These are phyloP conservation scores for Tilletia setariae DNA, from an alignment of 1,284 basidiomycete genomes.

Conservation along the genomic window DNA sequence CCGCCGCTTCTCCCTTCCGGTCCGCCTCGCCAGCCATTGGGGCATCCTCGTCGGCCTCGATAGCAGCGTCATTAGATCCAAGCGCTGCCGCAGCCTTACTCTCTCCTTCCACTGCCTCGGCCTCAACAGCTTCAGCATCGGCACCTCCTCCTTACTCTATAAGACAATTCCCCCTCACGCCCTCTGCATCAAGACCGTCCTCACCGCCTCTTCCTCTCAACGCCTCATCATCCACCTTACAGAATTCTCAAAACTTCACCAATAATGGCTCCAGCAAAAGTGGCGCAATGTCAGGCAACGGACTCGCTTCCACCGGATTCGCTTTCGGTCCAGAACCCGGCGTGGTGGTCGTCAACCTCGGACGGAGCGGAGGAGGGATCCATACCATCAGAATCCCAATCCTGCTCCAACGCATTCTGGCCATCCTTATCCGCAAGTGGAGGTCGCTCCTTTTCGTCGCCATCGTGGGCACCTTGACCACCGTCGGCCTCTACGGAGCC, in stretches of 20 bases:
- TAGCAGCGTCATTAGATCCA: neutral
- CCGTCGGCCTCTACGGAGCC: conserved; percentile 46
- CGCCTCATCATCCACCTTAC: neutral
- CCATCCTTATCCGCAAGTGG: conserved; percentile 43
- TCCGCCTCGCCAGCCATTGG: neutral
- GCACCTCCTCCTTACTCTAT: conserved; percentile 45
- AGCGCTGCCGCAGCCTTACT: neutral
- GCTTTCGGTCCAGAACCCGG: conserved; percentile 26
- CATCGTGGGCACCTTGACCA: conserved; percentile 39
- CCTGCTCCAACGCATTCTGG: conserved; percentile 32
- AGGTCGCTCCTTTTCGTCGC: conserved; percentile 46
- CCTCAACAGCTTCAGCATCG: neutral
- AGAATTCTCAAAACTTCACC: neutral
- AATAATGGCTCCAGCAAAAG: conserved; percentile 20
- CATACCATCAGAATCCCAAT: conserved; percentile 40
- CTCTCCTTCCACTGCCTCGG: no score
- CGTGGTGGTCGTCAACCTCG: conserved; percentile 44
- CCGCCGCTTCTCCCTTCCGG: neutral
- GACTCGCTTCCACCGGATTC: conserved; percentile 30
- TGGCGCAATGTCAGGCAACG: conserved; percentile 15
- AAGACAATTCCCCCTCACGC: conserved; percentile 42
- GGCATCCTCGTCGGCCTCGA: neutral
- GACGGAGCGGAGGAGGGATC: conserved; percentile 44
- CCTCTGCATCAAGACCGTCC: conserved; percentile 36
- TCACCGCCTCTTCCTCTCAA: conserved; percentile 33